Evolutionary conservation across 495 filamentous ascomycete genomes (phyloP).

Genomic region (Geopyxis carbonaria): DNA sequence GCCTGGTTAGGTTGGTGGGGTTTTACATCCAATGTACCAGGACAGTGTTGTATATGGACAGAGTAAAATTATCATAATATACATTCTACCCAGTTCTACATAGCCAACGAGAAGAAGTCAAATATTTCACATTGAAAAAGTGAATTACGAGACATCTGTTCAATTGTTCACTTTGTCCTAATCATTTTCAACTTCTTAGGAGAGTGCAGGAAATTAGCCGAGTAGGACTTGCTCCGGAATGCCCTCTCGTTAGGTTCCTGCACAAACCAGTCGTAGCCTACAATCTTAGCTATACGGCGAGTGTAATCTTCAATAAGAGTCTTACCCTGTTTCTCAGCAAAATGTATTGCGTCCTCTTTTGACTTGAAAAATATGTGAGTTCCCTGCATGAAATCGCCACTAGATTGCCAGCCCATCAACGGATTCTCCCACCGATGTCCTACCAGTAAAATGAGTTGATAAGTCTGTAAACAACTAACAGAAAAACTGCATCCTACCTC

Average conservation of each 20-base stretch:
- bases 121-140: not conserved
- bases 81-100: slow-evolving; percentile 5
- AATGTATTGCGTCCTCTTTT: slow-evolving; percentile 87
- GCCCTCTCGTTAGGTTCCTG: slow-evolving; percentile 86
- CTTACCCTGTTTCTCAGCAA: slow-evolving; percentile 84
- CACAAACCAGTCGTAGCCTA: slow-evolving; percentile 88
- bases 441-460: too few relatives aligned
- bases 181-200: slow-evolving; percentile 79
- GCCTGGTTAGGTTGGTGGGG: too few relatives aligned
- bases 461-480: slow-evolving; percentile 2
- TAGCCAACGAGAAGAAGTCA: too few relatives aligned
- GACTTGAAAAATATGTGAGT: slow-evolving; percentile 74
- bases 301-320: not conserved
- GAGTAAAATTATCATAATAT: too few relatives aligned
- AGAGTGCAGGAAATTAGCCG: slow-evolving; percentile 82
- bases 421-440: slow-evolving; percentile 94
- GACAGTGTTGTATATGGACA: too few relatives aligned
- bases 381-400: slow-evolving; percentile 81
- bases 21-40: too few relatives aligned
- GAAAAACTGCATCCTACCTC: too few relatives aligned
- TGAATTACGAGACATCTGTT: too few relatives aligned
- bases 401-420: slow-evolving; percentile 96
- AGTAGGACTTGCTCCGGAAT: slow-evolving; percentile 82
- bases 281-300: not conserved
- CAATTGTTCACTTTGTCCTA: slow-evolving; percentile 58